Percentiles rank a stretch among this genome's conserved stretches.
These are phyloP conservation scores for Fusarium abutilonis DNA, from an alignment of 2,329 filamentous ascomycete species.

Conservation along the genomic window DNA sequence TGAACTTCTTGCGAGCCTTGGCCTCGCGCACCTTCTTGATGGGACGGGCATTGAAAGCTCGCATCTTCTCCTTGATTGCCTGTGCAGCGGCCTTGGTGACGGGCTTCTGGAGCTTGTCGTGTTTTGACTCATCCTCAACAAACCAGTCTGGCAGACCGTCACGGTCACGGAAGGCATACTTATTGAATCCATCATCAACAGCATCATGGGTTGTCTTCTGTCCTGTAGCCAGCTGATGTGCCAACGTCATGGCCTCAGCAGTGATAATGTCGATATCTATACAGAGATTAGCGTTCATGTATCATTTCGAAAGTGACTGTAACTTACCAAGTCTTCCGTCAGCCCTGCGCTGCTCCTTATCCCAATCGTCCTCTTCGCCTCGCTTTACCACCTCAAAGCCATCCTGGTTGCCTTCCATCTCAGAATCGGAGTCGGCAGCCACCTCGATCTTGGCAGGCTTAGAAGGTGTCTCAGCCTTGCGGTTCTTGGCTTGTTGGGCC, in stretches of 20 bases:
- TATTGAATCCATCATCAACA: constrained; percentile 93
- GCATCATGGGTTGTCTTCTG: constrained; percentile 82
- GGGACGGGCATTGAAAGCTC: constrained; percentile 91
- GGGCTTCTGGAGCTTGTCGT: constrained; percentile 87
- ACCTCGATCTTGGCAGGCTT: constrained; percentile 11
- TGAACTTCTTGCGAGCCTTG: constrained; percentile 96
- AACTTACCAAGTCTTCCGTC: constrained; percentile 69
- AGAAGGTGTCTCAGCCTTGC: constrained; percentile 36
- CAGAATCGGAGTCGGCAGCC: constrained; percentile 47
- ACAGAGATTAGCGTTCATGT: constrained; percentile 6
- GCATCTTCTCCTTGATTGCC: constrained; percentile 93
- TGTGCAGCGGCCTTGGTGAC: constrained; percentile 88
- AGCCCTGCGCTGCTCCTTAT: constrained; percentile 69
- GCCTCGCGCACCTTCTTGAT: constrained; percentile 99
- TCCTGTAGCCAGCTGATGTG: constrained; percentile 88
- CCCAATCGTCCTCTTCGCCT: constrained; percentile 67
- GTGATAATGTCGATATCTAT: constrained; percentile 96
- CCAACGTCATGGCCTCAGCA: constrained; percentile 98
- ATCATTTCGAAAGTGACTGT: background rate
- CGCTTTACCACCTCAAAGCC: constrained; percentile 71
- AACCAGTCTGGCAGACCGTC: constrained; percentile 98
- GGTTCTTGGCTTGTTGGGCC: constrained; percentile 42
- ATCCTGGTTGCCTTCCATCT: constrained; percentile 55
- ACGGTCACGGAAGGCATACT: constrained; percentile 86
- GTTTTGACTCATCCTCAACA: constrained; percentile 86